Evolutionary conservation across 139 green algal species (phyloP), one percentile per base, ranked within the genome.

Genomic region (Microglena sp.): DNA sequence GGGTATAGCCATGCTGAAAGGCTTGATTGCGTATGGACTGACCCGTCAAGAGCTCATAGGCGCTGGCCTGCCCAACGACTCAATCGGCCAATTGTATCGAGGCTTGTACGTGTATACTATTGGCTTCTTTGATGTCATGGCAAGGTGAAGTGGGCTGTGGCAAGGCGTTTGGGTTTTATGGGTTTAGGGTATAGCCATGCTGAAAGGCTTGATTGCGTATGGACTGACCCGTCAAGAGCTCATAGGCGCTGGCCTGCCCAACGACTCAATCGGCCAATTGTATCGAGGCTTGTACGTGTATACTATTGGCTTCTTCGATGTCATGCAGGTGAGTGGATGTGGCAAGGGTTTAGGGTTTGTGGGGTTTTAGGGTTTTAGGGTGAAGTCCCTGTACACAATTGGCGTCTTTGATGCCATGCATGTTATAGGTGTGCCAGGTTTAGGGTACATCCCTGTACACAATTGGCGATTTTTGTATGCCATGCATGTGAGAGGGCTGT

Each of bases 201-300:
- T 60, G 33, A 32, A 64, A 50, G 73, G 73, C 50, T 44, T 79
- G 15, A 62, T 58, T 6, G 43, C 34, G 11, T 75, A 71, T 45
- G 73, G 70, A 2, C 62, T 80, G 5, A 67, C 77, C 15, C 55
- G 77, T 6, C 11, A 61, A 26, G 70, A 80, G 67, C 73, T 80
- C 26, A 33, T 60, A 11, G 73, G 69, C 24, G 72, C 79, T 21
- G 79, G 79, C 0, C 67, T 85, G 26, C 63, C 50, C n/a, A 33
- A 73, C 28, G 76, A 66, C 1, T 57, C 46, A 30, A 55, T 79
- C 2, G 73, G 83, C 34, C 59, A 69, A 26, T 46, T 83, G 46
- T 83, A 83, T 67, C 63, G 76, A 22, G 60, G 67, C 27, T 64
- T 86, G 64, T 83, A 80, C 50, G 79, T 83, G n/a, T 83, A 85